Evolutionary conservation across 805 yeast genomes (phyloP), one percentile per base, ranked within the genome.

Genomic region (Metschnikowia santaceciliae): DNA sequence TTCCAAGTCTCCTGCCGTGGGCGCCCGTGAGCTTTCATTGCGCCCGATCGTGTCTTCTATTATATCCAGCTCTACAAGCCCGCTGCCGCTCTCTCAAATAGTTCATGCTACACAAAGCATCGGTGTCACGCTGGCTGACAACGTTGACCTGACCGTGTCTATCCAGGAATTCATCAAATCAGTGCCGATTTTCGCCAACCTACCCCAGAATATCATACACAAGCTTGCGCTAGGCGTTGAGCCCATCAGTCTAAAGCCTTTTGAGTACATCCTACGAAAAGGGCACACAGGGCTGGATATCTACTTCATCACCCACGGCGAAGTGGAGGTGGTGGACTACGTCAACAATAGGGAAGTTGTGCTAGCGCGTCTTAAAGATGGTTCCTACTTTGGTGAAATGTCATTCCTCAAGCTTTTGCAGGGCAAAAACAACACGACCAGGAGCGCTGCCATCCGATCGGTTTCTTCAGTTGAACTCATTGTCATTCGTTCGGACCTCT

Each of bases 311-410:
- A 78, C 83, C 7, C 74, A 71, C 56, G 94, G 94, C 8, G 84
- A 81, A 57, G 88, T 85, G 4, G 91, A 87, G 62, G 88, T 85
- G 0, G 52, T 85, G 7, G 81, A 68, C 49, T 46, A 46, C 34
- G 42, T 37, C 32, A n/a, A 26, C 36, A 47, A 48, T 33, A 67
- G 69, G 17, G 80, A 76, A 47, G 66, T 68, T 34, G 69, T 77
- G 1, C 62, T 82, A 36, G 90, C 88, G 3, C 73, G 88, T 51
- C 67, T 87, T 23, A 76, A 80, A 2, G 66, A 80, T 14, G 88
- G 87, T 19, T 77, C 82, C 33, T 85, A 83, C 65, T 85, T 86
- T 67, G 94, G 94, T 20, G 92, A 86, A 64, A 83, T 86, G 84
- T 79, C 88, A 0, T 86, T 86, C 57, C 65, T 86, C 39, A 70